phyloP scores from a whole-genome alignment of 1,284 basidiomycete species.

The Porogramme epimiltina region DNA sequence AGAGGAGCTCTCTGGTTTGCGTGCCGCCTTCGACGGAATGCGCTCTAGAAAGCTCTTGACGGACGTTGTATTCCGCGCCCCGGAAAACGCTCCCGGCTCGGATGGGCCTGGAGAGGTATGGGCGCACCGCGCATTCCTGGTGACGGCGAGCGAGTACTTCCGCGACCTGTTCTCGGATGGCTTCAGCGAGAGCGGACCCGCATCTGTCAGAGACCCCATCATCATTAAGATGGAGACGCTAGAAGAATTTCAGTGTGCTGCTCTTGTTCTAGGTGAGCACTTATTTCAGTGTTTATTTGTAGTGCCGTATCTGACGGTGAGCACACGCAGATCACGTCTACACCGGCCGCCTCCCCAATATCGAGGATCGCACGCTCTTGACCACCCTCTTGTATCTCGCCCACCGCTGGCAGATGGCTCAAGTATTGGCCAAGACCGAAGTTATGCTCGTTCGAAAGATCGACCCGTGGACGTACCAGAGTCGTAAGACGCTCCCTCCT shows the following conservation, averaged over 20 bases:
- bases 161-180: slow-evolving; percentile 25
- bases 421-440: slow-evolving; percentile 9
- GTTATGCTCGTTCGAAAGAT: slow-evolving; percentile 12
- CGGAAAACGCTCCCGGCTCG: slow-evolving; percentile 15
- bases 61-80: slow-evolving; percentile 32
- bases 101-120: slow-evolving; percentile 11
- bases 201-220: slow-evolving; percentile 24
- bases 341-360: slow-evolving; percentile 10
- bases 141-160: slow-evolving; percentile 33
- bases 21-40: slow-evolving; percentile 30
- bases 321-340: slow-evolving; percentile 20
- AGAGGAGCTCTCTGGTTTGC: slow-evolving; percentile 20
- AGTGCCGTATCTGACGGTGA: background rate
- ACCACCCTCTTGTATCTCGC: slow-evolving; percentile 15
- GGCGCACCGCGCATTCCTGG: slow-evolving; percentile 37
- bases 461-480: slow-evolving; percentile 8
- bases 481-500: slow-evolving; percentile 7
- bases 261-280: slow-evolving; percentile 1
- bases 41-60: slow-evolving; percentile 29
- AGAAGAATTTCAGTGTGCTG: slow-evolving; percentile 8
- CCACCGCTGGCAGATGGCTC: slow-evolving; percentile 14
- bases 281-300: background rate
- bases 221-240: slow-evolving; percentile 16
- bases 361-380: slow-evolving; percentile 10
- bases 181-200: slow-evolving; percentile 24